phyloP scores from a whole-genome alignment of 345 rosid species.

The Citrus sinensis region DVS_A1.0 CM039166.1:18230001-18230500 shows the following conservation, averaged over 20 bases:
- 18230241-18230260: not conserved
- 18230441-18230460: not conserved
- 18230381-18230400: not conserved
- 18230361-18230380: not conserved
- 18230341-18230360: conserved; percentile 9
- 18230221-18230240: not conserved
- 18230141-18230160: not conserved
- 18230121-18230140: not conserved
- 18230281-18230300: not conserved
- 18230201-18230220: not conserved
- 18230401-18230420: too few relatives aligned
- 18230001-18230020: too few relatives aligned
- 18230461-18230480: not conserved
- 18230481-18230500: not conserved
- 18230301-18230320: not conserved
- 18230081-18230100: not conserved
- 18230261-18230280: not conserved
- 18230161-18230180: too few relatives aligned
- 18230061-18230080: not conserved
- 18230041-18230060: not conserved
- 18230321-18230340: conserved; percentile 1
- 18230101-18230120: not conserved
- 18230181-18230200: too few relatives aligned
- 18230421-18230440: not conserved
- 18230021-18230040: too few relatives aligned